Base-by-base conservation (phyloP, 2,329 filamentous ascomycete species). In the Fusarium papillatum region DNA sequence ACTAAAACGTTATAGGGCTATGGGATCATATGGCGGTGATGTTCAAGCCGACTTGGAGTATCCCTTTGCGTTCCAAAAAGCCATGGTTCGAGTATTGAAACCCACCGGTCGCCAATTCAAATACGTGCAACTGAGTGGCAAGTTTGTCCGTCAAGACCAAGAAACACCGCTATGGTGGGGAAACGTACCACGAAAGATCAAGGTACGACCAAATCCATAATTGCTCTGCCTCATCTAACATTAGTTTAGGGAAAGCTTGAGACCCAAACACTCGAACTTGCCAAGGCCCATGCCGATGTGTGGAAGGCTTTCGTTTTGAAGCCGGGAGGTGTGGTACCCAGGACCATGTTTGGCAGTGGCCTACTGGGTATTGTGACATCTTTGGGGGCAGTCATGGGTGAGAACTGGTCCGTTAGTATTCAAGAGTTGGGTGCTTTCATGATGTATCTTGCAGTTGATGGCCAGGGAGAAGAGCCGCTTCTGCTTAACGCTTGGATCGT, bases 121-220 rank as follows among this genome's bases (percentile, higher is more conserved):
- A 46, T 83, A 78, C 39, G 74, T 84, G 4, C 82, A 82, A 43
- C 69, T 84, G 7, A 83, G 83, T 46, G 83, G 83, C 2, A 81
- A 78, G 17, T 83, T 82, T 36, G 82, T 83, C 1, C 71, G 77
- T 14, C 81, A 80, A 22, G 75, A 84, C 22, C 83, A 84, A 65
- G 77, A 82, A 8, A 66, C 75, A 24, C 80, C 70, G 31, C 19
- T 84, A 19, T 82, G 78, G 73, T 79, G 80, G 1, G 50, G 80
- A 0, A 71, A 72, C 9, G 70, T 65, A 10, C 64, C 75, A 5
- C 78, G 78, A 0, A 80, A 80, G 36, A 50, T 79, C 6, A 79
- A 79, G 61, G 78, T 76, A 73, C 0, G 4, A 0, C 3, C 2
- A 7, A 3, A 16, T 2, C 3, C 6, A 50, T 2, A 0, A 4